Conservation (phyloP, 2,329 filamentous ascomycete species). For the Xylaria sp. region DNA sequence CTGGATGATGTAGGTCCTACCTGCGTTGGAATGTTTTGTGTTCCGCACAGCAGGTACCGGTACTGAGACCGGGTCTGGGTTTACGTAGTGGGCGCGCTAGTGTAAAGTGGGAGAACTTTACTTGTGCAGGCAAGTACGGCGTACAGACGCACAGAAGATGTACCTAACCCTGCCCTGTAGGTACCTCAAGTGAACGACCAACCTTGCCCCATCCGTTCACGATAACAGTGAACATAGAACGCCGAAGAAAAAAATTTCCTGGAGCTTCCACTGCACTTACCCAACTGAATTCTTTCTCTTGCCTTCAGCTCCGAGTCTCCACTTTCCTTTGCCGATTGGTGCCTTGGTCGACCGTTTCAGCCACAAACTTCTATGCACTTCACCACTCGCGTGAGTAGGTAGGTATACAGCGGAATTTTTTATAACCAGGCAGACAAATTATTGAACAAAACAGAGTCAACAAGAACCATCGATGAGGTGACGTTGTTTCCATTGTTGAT, state of each 20-base stretch:
- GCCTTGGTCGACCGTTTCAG: neutral
- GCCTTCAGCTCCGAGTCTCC: slow-evolving; percentile 7
- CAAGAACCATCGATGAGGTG: too few relatives aligned
- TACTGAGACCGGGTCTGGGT: too few relatives aligned
- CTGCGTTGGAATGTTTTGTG: too few relatives aligned
- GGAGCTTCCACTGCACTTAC: neutral
- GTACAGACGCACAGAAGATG: neutral
- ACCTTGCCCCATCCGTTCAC: neutral
- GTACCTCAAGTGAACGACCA: neutral
- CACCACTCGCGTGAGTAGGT: too few relatives aligned
- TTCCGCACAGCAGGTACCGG: too few relatives aligned
- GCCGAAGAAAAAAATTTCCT: slow-evolving; percentile 16
- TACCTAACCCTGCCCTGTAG: neutral
- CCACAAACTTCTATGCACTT: slow-evolving; percentile 2
- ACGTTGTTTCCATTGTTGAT: neutral
- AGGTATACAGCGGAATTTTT: too few relatives aligned
- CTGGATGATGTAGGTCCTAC: too few relatives aligned
- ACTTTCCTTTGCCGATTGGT: slow-evolving; percentile 4
- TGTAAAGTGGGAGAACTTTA: too few relatives aligned
- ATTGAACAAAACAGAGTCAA: neutral
- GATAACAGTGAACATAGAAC: neutral
- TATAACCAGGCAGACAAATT: neutral
- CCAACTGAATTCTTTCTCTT: neutral
- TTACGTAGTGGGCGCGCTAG: too few relatives aligned
- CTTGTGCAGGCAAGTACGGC: too few relatives aligned